Evolutionary conservation across 2,329 filamentous ascomycete species (phyloP).

Genomic region (Nemania sp.): DNA sequence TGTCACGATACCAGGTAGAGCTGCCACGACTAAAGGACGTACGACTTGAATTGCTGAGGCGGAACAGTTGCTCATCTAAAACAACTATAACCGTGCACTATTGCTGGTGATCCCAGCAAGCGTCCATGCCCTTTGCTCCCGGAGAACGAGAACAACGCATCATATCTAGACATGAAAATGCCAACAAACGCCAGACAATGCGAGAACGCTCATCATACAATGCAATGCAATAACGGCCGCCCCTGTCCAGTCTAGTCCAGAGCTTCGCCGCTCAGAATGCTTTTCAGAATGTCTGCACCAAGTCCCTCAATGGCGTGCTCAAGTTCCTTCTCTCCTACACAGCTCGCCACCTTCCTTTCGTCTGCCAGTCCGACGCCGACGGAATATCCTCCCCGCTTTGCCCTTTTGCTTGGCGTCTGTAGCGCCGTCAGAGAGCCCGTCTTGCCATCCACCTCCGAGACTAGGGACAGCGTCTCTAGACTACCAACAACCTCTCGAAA

Average conservation of each 20-base stretch:
- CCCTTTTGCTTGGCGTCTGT: conserved; percentile 73
- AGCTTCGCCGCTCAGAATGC: conserved; percentile 65
- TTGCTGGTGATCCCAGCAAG: neutral
- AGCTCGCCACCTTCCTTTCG: conserved; percentile 78
- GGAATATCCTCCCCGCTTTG: conserved; percentile 58
- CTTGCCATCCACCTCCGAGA: conserved; percentile 72
- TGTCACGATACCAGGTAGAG: neutral
- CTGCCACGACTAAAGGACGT: neutral
- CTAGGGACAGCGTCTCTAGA: conserved; percentile 82
- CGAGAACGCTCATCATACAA: conserved; percentile 18
- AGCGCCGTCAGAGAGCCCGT: conserved; percentile 66
- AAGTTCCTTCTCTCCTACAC: conserved; percentile 79
- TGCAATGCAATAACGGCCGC: neutral
- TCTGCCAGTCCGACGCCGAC: conserved; percentile 60
- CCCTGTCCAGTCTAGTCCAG: conserved; percentile 50
- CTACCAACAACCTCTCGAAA: conserved; percentile 92
- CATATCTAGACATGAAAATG: neutral
- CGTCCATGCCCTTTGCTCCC: neutral
- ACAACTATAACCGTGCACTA: neutral
- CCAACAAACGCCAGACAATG: conserved; percentile 20
- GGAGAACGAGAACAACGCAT: neutral
- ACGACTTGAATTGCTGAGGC: neutral
- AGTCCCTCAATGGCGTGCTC: conserved; percentile 68
- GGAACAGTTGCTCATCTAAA: neutral
- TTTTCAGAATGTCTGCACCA: conserved; percentile 64